Conservation (phyloP, 2,329 filamentous ascomycete genomes). For the Cytospora chrysosperma region DNA sequence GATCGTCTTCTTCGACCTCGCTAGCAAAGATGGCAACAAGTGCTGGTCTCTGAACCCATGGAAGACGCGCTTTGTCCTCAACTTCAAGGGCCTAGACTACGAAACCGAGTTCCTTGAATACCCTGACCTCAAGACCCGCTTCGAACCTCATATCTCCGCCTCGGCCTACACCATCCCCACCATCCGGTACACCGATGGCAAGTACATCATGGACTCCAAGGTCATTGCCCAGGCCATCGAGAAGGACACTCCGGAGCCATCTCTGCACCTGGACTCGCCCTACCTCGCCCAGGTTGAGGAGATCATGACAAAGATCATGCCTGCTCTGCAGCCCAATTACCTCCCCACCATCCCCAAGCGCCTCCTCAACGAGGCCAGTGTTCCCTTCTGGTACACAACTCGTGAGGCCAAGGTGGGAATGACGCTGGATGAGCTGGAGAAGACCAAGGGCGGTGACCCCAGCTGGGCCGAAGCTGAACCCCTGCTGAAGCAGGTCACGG, state of each 20-base stretch:
- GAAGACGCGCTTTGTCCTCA: slow-evolving; percentile 66
- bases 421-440: slow-evolving; percentile 49
- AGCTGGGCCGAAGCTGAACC: slow-evolving; percentile 47
- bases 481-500: slow-evolving; percentile 37
- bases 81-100: slow-evolving; percentile 68
- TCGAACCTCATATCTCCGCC: slow-evolving; percentile 50
- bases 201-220: slow-evolving; percentile 62
- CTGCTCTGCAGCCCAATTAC: slow-evolving; percentile 40
- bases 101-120: slow-evolving; percentile 69
- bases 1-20: slow-evolving; percentile 62
- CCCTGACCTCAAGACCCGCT: slow-evolving; percentile 57
- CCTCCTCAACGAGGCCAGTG: slow-evolving; percentile 51
- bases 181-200: slow-evolving; percentile 54
- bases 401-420: slow-evolving; percentile 51
- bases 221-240: slow-evolving; percentile 61
- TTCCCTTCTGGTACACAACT: slow-evolving; percentile 56
- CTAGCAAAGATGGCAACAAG: slow-evolving; percentile 48
- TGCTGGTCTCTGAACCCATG: slow-evolving; percentile 69
- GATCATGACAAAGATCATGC: slow-evolving; percentile 36
- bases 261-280: slow-evolving; percentile 56
- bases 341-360: slow-evolving; percentile 48
- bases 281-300: slow-evolving; percentile 45
- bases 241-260: slow-evolving; percentile 54
- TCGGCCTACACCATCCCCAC: slow-evolving; percentile 55
- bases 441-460: slow-evolving; percentile 47